Conservation (phyloP, 78 protist species). For the Polysphondylium violaceum region DNA sequence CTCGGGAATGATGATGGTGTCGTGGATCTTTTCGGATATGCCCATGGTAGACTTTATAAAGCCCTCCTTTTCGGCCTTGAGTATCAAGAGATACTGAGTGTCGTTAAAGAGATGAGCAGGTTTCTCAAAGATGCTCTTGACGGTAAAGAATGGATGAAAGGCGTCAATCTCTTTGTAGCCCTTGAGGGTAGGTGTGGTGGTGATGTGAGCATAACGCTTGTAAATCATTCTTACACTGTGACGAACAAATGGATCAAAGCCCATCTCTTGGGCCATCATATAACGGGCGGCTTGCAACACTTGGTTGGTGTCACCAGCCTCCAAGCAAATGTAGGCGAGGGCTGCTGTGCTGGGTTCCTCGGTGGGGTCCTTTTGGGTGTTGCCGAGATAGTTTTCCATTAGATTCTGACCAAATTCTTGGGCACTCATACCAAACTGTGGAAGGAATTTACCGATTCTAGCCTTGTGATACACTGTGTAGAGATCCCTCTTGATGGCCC, state of each 20-base stretch:
- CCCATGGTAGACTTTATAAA: conserved; percentile 67
- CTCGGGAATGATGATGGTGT: conserved; percentile 32
- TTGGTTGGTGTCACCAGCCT: not conserved
- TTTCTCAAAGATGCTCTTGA: conserved; percentile 45
- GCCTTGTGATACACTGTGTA: conserved; percentile 65
- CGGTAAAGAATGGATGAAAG: conserved; percentile 71
- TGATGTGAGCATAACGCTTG: conserved; percentile 39
- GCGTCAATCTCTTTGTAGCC: conserved; percentile 74
- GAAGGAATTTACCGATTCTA: conserved; percentile 37
- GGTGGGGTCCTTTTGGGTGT: conserved; percentile 17
- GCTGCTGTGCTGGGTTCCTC: conserved; percentile 35
- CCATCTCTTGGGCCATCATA: conserved; percentile 82
- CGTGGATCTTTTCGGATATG: conserved; percentile 27
- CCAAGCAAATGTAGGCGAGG: conserved; percentile 18
- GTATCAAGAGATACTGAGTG: conserved; percentile 55
- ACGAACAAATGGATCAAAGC: conserved; percentile 73
- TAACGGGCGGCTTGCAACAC: conserved; percentile 63
- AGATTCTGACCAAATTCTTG: conserved; percentile 76
- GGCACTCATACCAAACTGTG: conserved; percentile 69
- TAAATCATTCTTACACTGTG: conserved; percentile 57
- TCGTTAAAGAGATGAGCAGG: conserved; percentile 60
- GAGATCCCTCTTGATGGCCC: conserved; percentile 77
- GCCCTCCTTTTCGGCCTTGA: conserved; percentile 83
- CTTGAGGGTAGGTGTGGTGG: conserved; percentile 52
- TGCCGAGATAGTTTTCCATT: conserved; percentile 26